phyloP scores from a whole-genome alignment of 176 grass and related monocot genomes.

The Carex kokanica region DNA sequence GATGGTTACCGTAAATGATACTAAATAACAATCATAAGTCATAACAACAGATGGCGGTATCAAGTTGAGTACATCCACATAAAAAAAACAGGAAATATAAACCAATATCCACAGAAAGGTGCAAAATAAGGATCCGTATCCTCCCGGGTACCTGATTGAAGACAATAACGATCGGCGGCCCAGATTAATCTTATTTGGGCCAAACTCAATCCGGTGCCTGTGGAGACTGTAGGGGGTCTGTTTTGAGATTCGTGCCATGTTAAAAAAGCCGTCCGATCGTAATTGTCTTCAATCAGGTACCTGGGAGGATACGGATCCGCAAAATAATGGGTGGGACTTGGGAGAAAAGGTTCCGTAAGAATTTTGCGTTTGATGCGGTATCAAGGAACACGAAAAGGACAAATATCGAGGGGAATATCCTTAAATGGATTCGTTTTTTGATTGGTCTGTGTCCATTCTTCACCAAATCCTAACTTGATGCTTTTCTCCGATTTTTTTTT shows the following conservation, averaged over 20 bases:
- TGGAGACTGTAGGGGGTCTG: too few species aligned
- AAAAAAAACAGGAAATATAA: background rate
- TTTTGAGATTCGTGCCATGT: too few species aligned
- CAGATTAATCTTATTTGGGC: too few species aligned
- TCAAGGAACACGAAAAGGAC: background rate
- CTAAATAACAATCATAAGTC: background rate
- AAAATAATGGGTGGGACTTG: background rate
- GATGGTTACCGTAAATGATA: background rate
- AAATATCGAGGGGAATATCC: background rate
- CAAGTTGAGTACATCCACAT: background rate
- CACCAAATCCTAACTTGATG: background rate
- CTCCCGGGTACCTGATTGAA: too few species aligned
- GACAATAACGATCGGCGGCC: too few species aligned
- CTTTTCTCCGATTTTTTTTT: background rate
- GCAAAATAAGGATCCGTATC: too few species aligned
- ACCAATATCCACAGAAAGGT: background rate
- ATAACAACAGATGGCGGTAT: background rate
- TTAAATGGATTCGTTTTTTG: background rate
- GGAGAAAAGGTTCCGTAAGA: background rate
- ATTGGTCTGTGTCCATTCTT: background rate
- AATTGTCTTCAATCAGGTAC: too few species aligned
- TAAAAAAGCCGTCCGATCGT: too few species aligned
- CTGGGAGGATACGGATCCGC: too few species aligned
- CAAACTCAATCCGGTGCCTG: too few species aligned
- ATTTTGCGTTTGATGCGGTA: slow-evolving; percentile 5